Evolutionary conservation across 2,329 filamentous ascomycete species (phyloP).

Genomic region (Xylaria sp.): DNA sequence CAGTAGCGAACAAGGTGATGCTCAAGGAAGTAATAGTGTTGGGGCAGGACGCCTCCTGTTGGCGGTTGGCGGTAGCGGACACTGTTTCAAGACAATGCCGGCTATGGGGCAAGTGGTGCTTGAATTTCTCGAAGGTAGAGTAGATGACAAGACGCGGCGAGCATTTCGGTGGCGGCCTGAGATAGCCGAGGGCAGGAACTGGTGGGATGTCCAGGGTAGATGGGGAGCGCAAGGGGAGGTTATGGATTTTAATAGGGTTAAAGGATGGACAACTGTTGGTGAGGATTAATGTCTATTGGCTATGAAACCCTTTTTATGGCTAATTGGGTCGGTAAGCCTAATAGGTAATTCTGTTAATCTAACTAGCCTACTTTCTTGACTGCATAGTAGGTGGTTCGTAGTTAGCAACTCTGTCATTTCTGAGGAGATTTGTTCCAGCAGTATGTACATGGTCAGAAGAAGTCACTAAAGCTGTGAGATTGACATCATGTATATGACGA

Average conservation of each 20-base stretch:
- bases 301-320: too few species aligned
- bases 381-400: background rate
- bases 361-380: background rate
- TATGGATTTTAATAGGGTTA: constrained; percentile 59
- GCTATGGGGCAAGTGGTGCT: constrained; percentile 61
- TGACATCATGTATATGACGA: background rate
- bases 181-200: constrained; percentile 54
- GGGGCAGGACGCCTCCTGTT: constrained; percentile 53
- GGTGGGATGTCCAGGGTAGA: constrained; percentile 58
- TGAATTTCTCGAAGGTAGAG: constrained; percentile 58
- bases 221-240: constrained; percentile 60
- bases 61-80: constrained; percentile 62
- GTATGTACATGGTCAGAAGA: background rate
- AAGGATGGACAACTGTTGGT: constrained; percentile 54
- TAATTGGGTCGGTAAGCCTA: too few species aligned
- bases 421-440: background rate
- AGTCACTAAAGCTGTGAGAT: background rate
- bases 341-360: too few species aligned
- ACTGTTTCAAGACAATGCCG: constrained; percentile 65
- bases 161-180: constrained; percentile 64
- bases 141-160: constrained; percentile 56
- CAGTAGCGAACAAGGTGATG: background rate
- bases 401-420: too few species aligned
- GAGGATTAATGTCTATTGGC: constrained; percentile 1
- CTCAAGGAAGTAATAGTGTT: constrained; percentile 37